Conservation (phyloP, 108 stramenopile species). For the Cyclostephanos tholiformis region DNA sequence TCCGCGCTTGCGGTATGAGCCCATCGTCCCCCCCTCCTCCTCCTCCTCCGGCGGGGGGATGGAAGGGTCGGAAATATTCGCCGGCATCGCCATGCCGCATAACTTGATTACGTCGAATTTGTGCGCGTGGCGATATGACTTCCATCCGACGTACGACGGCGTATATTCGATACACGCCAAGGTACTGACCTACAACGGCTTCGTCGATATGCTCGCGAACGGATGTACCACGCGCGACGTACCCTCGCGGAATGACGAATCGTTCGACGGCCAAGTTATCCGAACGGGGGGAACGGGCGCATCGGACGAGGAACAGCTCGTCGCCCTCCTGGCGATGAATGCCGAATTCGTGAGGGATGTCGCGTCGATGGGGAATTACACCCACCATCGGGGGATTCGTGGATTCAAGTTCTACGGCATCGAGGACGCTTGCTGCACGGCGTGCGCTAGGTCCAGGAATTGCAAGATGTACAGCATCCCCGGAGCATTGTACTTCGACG, state of each 20-base stretch:
- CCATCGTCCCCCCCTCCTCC: not conserved
- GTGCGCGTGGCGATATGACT: conserved; percentile 25
- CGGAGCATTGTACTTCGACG: conserved; percentile 17
- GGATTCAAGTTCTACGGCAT: conserved; percentile 37
- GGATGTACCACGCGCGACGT: not conserved
- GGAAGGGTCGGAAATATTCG: conserved; percentile 8
- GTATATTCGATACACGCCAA: conserved; percentile 39
- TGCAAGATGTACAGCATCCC: conserved; percentile 33
- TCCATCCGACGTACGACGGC: conserved; percentile 4
- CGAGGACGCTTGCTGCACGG: conserved; percentile 23
- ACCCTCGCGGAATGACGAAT: not conserved
- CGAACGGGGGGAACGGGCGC: too few relatives aligned
- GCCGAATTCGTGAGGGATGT: conserved; percentile 10
- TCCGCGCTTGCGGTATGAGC: conserved; percentile 44
- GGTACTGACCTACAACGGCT: conserved; percentile 34
- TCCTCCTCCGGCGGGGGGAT: conserved; percentile 22
- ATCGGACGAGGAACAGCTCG: not conserved
- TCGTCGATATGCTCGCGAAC: not conserved
- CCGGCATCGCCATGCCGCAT: conserved; percentile 33
- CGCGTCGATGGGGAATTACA: conserved; percentile 12
- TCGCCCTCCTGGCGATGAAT: conserved; percentile 2
- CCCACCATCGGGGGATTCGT: conserved; percentile 26
- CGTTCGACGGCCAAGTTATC: not conserved
- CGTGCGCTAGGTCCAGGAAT: conserved; percentile 17
- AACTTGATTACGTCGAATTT: not conserved